A percentile compares a stretch with the other conserved stretches of the same genome.
Evolutionary conservation across 164 flowering plant genomes (phyloP).

Genomic region (Echeveria elegans): DNA sequence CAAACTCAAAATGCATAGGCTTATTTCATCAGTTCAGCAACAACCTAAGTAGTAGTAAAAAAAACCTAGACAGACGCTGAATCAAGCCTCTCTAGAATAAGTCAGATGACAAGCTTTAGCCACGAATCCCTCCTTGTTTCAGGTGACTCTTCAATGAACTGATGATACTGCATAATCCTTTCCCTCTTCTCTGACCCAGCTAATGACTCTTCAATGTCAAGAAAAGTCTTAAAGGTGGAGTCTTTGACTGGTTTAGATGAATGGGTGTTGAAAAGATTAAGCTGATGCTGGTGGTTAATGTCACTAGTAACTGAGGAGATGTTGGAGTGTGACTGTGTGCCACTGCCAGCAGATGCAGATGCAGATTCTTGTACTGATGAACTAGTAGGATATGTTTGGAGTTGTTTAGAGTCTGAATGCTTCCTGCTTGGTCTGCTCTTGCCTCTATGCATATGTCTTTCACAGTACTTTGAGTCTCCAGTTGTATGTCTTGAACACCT

Average conservation of each 20-base stretch:
- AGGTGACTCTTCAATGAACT: conserved; percentile 5
- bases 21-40: not conserved
- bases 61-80: not conserved
- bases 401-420: conserved; percentile 33
- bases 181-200: conserved; percentile 16
- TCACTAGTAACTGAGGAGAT: not conserved
- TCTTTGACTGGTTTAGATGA: not conserved
- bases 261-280: too few species aligned
- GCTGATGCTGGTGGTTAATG: not conserved
- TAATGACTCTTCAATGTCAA: not conserved
- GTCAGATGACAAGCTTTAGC: conserved; percentile 4
- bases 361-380: not conserved
- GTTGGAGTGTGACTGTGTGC: too few species aligned
- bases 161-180: conserved; percentile 18
- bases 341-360: conserved; percentile 6
- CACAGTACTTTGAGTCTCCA: conserved; percentile 63
- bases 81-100: not conserved
- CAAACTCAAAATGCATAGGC: not conserved
- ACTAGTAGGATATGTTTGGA: not conserved
- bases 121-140: conserved; percentile 1
- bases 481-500: conserved; percentile 51
- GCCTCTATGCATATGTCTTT: conserved; percentile 65
- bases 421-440: conserved; percentile 55
- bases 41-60: not conserved
- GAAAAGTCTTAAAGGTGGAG: not conserved